Conservation (phyloP, 2,329 filamentous ascomycete species). For the Didymella segeticola region DNA sequence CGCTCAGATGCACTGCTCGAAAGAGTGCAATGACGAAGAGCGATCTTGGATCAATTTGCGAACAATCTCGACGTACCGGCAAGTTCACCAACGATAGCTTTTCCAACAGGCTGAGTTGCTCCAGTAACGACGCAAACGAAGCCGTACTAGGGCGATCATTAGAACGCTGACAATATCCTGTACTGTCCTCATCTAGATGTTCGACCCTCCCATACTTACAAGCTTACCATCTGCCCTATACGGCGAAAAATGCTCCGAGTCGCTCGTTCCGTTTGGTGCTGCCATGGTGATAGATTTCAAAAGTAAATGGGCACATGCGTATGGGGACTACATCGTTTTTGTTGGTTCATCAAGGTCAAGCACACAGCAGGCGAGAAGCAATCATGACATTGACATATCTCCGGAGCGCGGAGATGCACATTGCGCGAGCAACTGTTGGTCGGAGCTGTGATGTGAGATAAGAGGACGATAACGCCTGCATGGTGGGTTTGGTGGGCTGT, state of each 20-base stretch:
- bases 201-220: conserved; percentile 41
- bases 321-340: conserved; percentile 45
- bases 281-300: conserved; percentile 4
- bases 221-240: conserved; percentile 66
- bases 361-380: not conserved
- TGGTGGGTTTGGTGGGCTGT: not conserved
- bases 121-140: conserved; percentile 71
- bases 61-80: conserved; percentile 53
- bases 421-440: conserved; percentile 14
- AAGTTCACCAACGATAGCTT: conserved; percentile 65
- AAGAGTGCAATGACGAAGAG: not conserved
- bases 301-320: not conserved
- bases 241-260: conserved; percentile 62
- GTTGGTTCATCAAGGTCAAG: conserved; percentile 1
- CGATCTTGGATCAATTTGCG: not conserved
- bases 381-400: conserved; percentile 37
- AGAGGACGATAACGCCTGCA: conserved; percentile 17
- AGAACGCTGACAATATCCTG: too few relatives aligned
- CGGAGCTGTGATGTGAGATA: conserved; percentile 9
- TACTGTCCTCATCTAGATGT: not conserved
- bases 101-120: conserved; percentile 66
- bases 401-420: conserved; percentile 49
- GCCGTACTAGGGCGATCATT: conserved; percentile 57
- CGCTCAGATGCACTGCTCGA: not conserved
- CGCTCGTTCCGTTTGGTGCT: conserved; percentile 24